These are phyloP conservation scores for Grigorovia transvaalensis DNA, from an alignment of 805 yeast species.

Conservation along the genomic window DNA sequence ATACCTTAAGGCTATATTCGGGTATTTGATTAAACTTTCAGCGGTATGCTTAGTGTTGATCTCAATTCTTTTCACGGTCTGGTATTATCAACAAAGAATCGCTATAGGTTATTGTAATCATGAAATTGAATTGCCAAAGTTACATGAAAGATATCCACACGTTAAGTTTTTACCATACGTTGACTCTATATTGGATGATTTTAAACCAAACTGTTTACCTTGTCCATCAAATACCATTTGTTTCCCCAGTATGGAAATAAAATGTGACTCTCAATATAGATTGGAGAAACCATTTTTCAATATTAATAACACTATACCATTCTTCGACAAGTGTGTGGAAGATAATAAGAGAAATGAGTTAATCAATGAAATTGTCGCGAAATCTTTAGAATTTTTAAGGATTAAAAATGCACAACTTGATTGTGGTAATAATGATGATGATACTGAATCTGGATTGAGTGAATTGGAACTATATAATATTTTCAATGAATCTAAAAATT, in stretches of 20 bases:
- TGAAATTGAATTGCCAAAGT: conserved; percentile 30
- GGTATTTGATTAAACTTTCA: conserved; percentile 4
- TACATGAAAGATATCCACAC: conserved; percentile 29
- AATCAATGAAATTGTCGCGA: conserved; percentile 52
- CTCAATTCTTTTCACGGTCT: conserved; percentile 31
- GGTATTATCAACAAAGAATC: conserved; percentile 57
- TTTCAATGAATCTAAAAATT: conserved; percentile 31
- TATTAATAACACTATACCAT: conserved; percentile 47
- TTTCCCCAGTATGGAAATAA: conserved; percentile 44
- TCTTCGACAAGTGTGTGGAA: conserved; percentile 56
- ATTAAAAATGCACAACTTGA: conserved; percentile 53
- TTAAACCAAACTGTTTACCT: conserved; percentile 54
- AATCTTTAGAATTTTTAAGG: conserved; percentile 56
- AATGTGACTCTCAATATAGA: conserved; percentile 63
- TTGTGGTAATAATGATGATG: conserved; percentile 45
- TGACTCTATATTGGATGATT: conserved; percentile 37
- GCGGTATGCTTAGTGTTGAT: conserved; percentile 30
- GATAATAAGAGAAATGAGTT: conserved; percentile 65
- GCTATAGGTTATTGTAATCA: conserved; percentile 69
- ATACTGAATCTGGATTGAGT: conserved; percentile 41
- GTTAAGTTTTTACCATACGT: conserved; percentile 19
- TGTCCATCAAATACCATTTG: conserved; percentile 83
- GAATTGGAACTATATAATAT: conserved; percentile 43
- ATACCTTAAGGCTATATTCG: not conserved
- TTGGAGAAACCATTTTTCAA: conserved; percentile 27